Base-by-base conservation (phyloP, 371 early-diverging fungal genomes). In the Syncephalastrum monosporum region DNA sequence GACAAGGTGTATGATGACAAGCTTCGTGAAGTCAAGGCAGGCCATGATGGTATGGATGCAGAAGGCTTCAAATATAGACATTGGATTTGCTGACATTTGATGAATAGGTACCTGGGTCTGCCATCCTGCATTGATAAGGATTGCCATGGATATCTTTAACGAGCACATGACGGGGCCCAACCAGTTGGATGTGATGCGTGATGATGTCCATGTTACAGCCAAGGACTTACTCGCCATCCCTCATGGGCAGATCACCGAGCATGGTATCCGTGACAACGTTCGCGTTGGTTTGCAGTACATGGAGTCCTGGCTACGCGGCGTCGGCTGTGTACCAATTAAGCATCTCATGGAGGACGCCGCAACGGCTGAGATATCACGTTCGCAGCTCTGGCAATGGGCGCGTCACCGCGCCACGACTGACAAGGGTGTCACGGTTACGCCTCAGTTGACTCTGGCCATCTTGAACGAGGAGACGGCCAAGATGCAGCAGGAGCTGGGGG, bases 261-360 rank as follows among this genome's bases (percentile, higher is more conserved):
- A 74, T 33, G 94, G 94, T 56, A 82, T 96, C 56, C 89, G 92
- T 53, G 78, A 77, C 74, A 96, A 96, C 81, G 81, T 94, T 63
- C 84, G 88, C 33, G 90, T 95, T 27, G 91, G 89, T 8, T 78
- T 96, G 50, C 72, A 84, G 57, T 96, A 96, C 75, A 94, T 92
- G 85, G 94, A 91, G 75, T 84, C 93, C 46, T 96, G 95, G 96
- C 82, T 96, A 47, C 85, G 89, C 57, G 96, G 94, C 8, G 71
- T 75, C 47, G 96, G 96, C 19, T 95, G 95, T 65, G 95, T 96
- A 12, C 96, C 96, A 19, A 95, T 96, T 71, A 87, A 93, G 83
- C 90, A 95, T 81, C 77, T 96, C 49, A 95, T 96, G 96, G 96
- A 96, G 78, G 96, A 96, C 56, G 96, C 96, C 4, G 96, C 96